Evolutionary conservation across 2,329 filamentous ascomycete genomes (phyloP).

Genomic region (Teratosphaeria pseudoeucalypti): DNA sequence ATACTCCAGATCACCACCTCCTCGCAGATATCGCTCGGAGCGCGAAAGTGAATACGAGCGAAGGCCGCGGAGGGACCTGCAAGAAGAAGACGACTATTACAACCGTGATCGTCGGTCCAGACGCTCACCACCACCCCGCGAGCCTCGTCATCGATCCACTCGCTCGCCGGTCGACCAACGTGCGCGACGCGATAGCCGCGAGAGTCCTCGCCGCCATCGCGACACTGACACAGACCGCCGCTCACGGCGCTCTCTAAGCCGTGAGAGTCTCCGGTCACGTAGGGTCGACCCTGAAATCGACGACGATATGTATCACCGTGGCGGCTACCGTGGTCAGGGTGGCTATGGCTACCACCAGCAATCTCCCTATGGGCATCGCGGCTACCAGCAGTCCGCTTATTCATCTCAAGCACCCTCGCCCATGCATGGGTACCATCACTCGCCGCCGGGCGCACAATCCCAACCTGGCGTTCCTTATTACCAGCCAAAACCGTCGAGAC

Average conservation of each 20-base stretch:
- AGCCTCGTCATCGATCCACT: constrained; percentile 6
- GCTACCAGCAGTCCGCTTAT: constrained; percentile 39
- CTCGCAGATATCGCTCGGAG: neutral
- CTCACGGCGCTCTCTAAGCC: constrained; percentile 13
- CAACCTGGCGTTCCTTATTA: constrained; percentile 21
- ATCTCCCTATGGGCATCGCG: constrained; percentile 48
- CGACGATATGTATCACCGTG: constrained; percentile 23
- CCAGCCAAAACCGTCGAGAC: constrained; percentile 31
- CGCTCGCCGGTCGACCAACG: constrained; percentile 10
- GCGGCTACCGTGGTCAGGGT: constrained; percentile 17
- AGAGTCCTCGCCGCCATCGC: constrained; percentile 6
- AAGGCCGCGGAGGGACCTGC: neutral
- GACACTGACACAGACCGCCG: constrained; percentile 1
- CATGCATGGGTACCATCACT: constrained; percentile 44
- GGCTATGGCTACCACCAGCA: constrained; percentile 41
- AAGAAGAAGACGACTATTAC: constrained; percentile 4
- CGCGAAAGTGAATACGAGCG: neutral
- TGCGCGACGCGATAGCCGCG: constrained; percentile 7
- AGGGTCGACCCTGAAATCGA: constrained; percentile 9
- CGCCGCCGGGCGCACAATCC: constrained; percentile 40
- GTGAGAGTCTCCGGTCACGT: constrained; percentile 14
- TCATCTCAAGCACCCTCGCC: constrained; percentile 28
- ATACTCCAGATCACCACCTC: constrained; percentile 4
- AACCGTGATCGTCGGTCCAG: constrained; percentile 3
- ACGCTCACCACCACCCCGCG: constrained; percentile 2